Conservation (phyloP, 2,329 filamentous ascomycete species). For the Capronia americana region DNA sequence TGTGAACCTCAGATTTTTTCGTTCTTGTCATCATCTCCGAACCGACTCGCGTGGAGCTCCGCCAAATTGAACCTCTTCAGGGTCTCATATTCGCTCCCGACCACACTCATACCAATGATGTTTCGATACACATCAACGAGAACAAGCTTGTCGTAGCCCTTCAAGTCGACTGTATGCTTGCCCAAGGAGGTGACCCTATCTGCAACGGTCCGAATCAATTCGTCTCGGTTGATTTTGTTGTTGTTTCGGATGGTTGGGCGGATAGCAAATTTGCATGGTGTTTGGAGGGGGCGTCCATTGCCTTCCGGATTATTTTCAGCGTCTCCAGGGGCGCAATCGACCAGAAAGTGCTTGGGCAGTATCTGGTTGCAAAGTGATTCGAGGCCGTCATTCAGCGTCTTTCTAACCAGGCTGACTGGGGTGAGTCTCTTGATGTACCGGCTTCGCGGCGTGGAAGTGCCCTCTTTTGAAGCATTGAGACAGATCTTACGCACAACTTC, state of each 20-base stretch:
- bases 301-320: conserved; percentile 54
- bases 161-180: conserved; percentile 66
- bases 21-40: conserved; percentile 9
- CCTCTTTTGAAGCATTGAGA: conserved; percentile 59
- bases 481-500: conserved; percentile 65
- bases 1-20: not conserved
- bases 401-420: conserved; percentile 64
- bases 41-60: conserved; percentile 58
- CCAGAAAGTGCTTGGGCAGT: conserved; percentile 62
- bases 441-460: conserved; percentile 57
- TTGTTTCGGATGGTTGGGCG: conserved; percentile 67
- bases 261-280: conserved; percentile 63
- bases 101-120: conserved; percentile 68
- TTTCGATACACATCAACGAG: conserved; percentile 69
- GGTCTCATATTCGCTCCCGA: conserved; percentile 64
- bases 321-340: conserved; percentile 54
- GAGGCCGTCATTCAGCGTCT: conserved; percentile 63
- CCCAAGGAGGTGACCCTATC: conserved; percentile 51
- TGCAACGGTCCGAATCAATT: conserved; percentile 66
- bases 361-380: conserved; percentile 63
- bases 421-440: conserved; percentile 67
- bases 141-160: conserved; percentile 65
- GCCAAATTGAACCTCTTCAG: conserved; percentile 69
- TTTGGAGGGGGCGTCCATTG: not conserved
- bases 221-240: conserved; percentile 61